phyloP scores from a whole-genome alignment of 345 rosid species.

The Dimocarpus longan region DNA sequence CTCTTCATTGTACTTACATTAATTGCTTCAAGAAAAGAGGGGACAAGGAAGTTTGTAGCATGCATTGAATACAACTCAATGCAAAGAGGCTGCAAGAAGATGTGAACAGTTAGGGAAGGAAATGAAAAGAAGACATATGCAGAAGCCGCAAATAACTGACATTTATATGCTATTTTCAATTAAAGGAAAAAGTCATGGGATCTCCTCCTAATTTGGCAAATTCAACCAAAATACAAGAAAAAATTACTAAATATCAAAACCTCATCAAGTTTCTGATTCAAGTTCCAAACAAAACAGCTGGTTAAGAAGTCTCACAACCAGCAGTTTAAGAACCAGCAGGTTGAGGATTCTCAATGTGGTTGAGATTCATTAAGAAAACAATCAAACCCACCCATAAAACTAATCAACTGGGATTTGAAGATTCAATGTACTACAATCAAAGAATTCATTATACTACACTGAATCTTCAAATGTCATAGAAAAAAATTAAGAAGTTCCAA shows the following conservation, averaged over 20 bases:
- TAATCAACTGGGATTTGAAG: no score
- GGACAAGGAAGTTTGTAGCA: conserved; percentile 60
- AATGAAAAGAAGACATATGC: not conserved
- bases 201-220: not conserved
- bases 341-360: no score
- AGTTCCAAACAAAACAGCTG: no score
- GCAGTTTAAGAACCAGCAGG: no score
- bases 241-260: no score
- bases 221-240: not conserved
- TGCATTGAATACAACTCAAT: conserved; percentile 65
- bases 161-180: not conserved
- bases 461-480: not conserved
- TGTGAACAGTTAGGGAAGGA: conserved; percentile 18
- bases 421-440: no score
- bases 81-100: conserved; percentile 65
- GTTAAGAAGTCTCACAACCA: no score
- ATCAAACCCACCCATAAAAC: no score
- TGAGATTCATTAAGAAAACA: no score
- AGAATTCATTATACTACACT: not conserved
- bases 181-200: not conserved
- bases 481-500: not conserved
- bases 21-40: conserved; percentile 75
- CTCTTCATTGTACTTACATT: conserved; percentile 59
- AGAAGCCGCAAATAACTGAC: not conserved
- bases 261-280: no score